These are phyloP conservation scores for Neofusicoccum kwambonambiense DNA, from an alignment of 2,329 filamentous ascomycete genomes.

Conservation along the genomic window DNA sequence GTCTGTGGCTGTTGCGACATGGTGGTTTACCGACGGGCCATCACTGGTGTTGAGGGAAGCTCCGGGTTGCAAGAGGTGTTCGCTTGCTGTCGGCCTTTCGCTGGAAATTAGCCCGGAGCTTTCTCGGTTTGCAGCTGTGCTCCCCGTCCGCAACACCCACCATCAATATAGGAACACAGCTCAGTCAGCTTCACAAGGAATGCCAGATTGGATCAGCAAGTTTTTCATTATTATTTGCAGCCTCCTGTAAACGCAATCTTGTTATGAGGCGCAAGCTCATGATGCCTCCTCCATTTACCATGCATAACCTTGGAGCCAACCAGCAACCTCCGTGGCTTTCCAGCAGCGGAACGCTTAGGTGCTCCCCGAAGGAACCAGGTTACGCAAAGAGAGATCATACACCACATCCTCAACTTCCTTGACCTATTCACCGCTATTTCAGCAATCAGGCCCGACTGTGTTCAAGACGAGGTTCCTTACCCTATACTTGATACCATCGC, in stretches of 20 bases:
- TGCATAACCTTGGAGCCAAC: neutral
- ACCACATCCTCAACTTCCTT: conserved; percentile 99
- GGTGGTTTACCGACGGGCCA: conserved; percentile 7
- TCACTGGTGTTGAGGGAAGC: conserved; percentile 6
- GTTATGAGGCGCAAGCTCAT: too few species aligned
- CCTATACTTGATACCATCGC: conserved; percentile 93
- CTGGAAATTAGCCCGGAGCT: conserved; percentile 5
- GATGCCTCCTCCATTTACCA: too few species aligned
- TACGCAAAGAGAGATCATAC: conserved; percentile 87
- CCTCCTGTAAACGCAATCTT: neutral
- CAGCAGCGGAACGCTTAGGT: conserved; percentile 16
- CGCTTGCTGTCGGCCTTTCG: neutral
- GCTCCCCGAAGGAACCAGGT: conserved; percentile 62
- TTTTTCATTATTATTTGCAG: neutral
- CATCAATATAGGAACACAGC: neutral
- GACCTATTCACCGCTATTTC: conserved; percentile 50
- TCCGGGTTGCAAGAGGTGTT: neutral
- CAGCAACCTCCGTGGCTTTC: conserved; percentile 19
- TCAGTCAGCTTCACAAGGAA: too few species aligned
- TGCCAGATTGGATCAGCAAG: neutral
- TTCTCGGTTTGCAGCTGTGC: neutral
- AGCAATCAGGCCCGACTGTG: neutral
- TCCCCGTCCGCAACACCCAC: neutral
- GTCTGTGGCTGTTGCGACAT: conserved; percentile 17
- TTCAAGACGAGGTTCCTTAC: conserved; percentile 34